These are phyloP conservation scores for Chimonanthus salicifolius DNA, from an alignment of 164 flowering plant genomes.

Conservation along the genomic window DNA sequence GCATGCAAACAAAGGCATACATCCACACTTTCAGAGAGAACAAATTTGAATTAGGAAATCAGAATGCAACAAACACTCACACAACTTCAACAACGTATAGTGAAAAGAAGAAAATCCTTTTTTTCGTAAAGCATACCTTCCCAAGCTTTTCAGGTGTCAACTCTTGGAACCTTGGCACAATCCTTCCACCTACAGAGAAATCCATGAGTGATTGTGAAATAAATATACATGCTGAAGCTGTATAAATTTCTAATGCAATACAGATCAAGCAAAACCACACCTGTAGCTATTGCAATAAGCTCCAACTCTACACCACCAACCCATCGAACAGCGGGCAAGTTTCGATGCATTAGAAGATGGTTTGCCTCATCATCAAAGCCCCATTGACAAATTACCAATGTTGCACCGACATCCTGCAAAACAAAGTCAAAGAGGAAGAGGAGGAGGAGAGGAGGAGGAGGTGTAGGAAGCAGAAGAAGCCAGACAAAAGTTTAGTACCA, in stretches of 20 bases:
- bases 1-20: no score
- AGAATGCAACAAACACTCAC: no score
- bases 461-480: no score
- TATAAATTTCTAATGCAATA: background rate
- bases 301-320: constrained; percentile 99
- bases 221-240: background rate
- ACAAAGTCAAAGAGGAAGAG: background rate
- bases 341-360: constrained; percentile 84
- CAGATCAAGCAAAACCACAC: constrained; percentile 23
- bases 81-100: background rate
- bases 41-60: no score
- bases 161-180: constrained; percentile 98
- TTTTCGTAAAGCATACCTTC: constrained; percentile 37
- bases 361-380: constrained; percentile 99
- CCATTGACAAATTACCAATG: constrained; percentile 97
- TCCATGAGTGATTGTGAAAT: no score
- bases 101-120: no score
- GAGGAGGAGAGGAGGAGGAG: background rate
- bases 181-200: constrained; percentile 78
- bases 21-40: background rate
- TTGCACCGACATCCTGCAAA: constrained; percentile 94
- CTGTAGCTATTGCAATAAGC: constrained; percentile 96
- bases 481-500: background rate
- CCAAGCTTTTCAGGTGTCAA: constrained; percentile 89
- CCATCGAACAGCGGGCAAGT: constrained; percentile 98